These are phyloP conservation scores for Phytophthora idaei DNA, from an alignment of 352 stramenopile species.

Conservation along the genomic window DNA sequence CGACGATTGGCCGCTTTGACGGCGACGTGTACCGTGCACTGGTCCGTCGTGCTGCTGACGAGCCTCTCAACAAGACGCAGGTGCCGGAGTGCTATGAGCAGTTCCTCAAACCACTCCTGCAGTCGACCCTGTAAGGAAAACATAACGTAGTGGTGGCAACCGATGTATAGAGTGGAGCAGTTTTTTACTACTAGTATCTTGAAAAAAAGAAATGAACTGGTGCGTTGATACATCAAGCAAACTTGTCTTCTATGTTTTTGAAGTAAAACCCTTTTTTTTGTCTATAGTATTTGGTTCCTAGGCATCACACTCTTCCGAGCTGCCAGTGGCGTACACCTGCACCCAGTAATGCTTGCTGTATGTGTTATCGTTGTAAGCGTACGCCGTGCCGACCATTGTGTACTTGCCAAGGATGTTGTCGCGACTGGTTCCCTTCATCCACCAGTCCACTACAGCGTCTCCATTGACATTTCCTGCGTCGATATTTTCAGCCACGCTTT, in stretches of 20 bases:
- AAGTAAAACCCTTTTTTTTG: no score
- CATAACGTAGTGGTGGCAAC: neutral
- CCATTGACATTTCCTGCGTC: constrained; percentile 30
- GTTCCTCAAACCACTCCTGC: constrained; percentile 53
- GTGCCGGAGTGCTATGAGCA: constrained; percentile 62
- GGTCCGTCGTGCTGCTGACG: constrained; percentile 47
- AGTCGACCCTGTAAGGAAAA: constrained; percentile 36
- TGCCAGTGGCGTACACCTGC: constrained; percentile 48
- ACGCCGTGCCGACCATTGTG: constrained; percentile 45
- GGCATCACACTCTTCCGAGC: constrained; percentile 28
- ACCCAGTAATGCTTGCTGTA: constrained; percentile 57
- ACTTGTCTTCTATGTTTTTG: no score
- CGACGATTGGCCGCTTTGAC: constrained; percentile 73
- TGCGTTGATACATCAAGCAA: no score
- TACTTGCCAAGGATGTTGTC: constrained; percentile 34
- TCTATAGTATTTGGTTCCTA: neutral
- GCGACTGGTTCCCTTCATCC: constrained; percentile 32
- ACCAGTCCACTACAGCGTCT: constrained; percentile 34
- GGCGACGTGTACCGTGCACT: constrained; percentile 75
- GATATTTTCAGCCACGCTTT: constrained; percentile 44
- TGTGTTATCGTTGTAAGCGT: constrained; percentile 29
- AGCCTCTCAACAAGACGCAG: constrained; percentile 65
- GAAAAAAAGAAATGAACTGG: no score
- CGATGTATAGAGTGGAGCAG: neutral
- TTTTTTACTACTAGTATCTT: neutral